These are phyloP conservation scores for Pythium chondricola DNA, from an alignment of 352 stramenopile genomes.

Conservation along the genomic window DNA sequence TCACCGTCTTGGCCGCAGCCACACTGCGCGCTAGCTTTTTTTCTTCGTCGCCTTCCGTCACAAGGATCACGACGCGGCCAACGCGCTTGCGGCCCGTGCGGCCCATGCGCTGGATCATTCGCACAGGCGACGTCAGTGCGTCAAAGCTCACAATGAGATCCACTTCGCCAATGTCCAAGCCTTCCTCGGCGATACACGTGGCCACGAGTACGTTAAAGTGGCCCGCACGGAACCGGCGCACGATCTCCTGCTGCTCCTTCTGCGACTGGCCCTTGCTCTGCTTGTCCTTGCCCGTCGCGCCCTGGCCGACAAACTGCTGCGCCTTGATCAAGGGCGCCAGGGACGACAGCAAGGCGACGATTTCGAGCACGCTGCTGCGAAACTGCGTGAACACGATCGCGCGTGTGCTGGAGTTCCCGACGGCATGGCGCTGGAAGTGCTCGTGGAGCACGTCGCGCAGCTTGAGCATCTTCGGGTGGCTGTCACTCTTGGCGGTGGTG, in stretches of 20 bases:
- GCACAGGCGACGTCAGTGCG: slow-evolving; percentile 91
- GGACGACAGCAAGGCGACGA: slow-evolving; percentile 75
- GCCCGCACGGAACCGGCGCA: slow-evolving; percentile 83
- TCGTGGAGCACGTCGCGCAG: slow-evolving; percentile 86
- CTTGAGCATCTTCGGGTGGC: slow-evolving; percentile 87
- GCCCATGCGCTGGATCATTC: slow-evolving; percentile 94
- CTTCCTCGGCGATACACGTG: slow-evolving; percentile 95
- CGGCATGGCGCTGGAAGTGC: slow-evolving; percentile 72
- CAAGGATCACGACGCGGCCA: slow-evolving; percentile 84
- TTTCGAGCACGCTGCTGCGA: slow-evolving; percentile 92
- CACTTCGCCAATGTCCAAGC: slow-evolving; percentile 93
- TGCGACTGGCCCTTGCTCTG: slow-evolving; percentile 91
- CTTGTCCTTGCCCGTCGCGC: slow-evolving; percentile 73
- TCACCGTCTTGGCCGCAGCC: slow-evolving; percentile 73
- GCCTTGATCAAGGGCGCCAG: slow-evolving; percentile 80
- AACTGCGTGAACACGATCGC: slow-evolving; percentile 99
- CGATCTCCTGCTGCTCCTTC: slow-evolving; percentile 93
- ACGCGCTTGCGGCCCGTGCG: slow-evolving; percentile 95
- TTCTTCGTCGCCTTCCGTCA: slow-evolving; percentile 87
- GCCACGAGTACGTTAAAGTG: slow-evolving; percentile 92
- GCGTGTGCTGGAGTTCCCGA: slow-evolving; percentile 76
- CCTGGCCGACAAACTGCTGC: slow-evolving; percentile 92
- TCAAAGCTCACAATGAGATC: slow-evolving; percentile 94
- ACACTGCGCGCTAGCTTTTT: slow-evolving; percentile 82
- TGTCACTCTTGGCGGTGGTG: slow-evolving; percentile 13